Evolutionary conservation across 192 early-diverging fungal genomes (phyloP).

Genomic region (Ambispora gerdemannii): DNA sequence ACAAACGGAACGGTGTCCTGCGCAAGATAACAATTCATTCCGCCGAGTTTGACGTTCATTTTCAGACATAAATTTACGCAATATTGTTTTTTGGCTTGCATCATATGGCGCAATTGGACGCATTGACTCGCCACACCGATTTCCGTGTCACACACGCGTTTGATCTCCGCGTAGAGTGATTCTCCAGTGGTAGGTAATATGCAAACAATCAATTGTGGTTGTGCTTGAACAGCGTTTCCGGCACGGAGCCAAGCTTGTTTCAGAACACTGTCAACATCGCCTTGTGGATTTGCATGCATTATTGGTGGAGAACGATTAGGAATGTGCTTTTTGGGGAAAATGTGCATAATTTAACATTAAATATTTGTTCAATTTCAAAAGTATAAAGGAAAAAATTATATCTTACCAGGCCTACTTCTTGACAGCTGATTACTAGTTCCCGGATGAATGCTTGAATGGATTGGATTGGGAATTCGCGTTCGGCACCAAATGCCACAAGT

Average conservation of each 20-base stretch:
- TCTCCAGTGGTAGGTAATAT: constrained; percentile 78
- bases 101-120: constrained; percentile 77
- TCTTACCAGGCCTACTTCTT: constrained; percentile 70
- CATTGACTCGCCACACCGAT: constrained; percentile 90
- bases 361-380: too few species aligned
- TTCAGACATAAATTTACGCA: constrained; percentile 94
- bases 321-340: too few species aligned
- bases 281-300: constrained; percentile 52
- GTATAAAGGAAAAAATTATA: too few species aligned
- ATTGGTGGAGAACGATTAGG: constrained; percentile 48
- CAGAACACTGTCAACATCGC: constrained; percentile 68
- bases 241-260: constrained; percentile 71
- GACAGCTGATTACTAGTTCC: constrained; percentile 67
- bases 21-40: constrained; percentile 72
- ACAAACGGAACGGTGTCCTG: constrained; percentile 66
- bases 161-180: constrained; percentile 73
- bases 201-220: constrained; percentile 80
- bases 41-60: constrained; percentile 91
- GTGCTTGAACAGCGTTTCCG: constrained; percentile 57
- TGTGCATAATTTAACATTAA: too few species aligned
- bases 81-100: constrained; percentile 81
- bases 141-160: constrained; percentile 83
- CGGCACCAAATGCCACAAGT: constrained; percentile 73
- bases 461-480: constrained; percentile 47
- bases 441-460: constrained; percentile 66